These are phyloP conservation scores for Candida jianshihensis DNA, from an alignment of 805 yeast genomes.

Conservation along the genomic window DNA sequence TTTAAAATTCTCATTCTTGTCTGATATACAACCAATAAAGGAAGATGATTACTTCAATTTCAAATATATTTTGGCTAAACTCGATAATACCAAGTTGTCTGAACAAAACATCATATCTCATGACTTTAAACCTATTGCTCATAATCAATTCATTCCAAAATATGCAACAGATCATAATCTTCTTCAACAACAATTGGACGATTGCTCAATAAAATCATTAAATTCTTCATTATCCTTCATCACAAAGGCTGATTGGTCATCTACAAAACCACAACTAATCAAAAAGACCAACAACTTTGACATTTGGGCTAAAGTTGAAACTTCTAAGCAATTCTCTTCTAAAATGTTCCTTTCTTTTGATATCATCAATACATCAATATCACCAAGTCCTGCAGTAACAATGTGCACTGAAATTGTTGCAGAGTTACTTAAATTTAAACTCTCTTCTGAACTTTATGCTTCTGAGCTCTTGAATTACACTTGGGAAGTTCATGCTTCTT, in stretches of 20 bases:
- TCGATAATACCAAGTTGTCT: conserved; percentile 1
- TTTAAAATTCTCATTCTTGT: not conserved
- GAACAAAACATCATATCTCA: not conserved
- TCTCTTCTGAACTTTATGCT: conserved; percentile 41
- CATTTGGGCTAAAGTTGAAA: conserved; percentile 44
- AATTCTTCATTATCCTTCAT: conserved; percentile 27
- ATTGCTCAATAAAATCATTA: conserved; percentile 21
- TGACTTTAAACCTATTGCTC: conserved; percentile 14
- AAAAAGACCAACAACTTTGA: conserved; percentile 32
- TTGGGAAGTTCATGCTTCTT: conserved; percentile 50
- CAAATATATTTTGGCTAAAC: conserved; percentile 24
- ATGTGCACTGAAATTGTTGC: conserved; percentile 48
- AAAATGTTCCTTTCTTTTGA: conserved; percentile 41
- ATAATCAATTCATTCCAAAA: conserved; percentile 31
- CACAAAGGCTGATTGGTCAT: conserved; percentile 22
- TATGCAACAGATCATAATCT: conserved; percentile 23
- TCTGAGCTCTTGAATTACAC: conserved; percentile 47
- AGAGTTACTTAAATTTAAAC: conserved; percentile 35
- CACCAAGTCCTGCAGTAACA: conserved; percentile 30
- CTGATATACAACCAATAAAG: not conserved
- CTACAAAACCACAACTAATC: conserved; percentile 30
- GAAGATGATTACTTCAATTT: conserved; percentile 32
- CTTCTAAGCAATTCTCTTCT: conserved; percentile 19
- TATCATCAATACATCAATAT: conserved; percentile 26
- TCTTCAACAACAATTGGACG: conserved; percentile 20